Evolutionary conservation across 2,329 filamentous ascomycete genomes (phyloP), one percentile per base, ranked within the genome.

Genomic region (Alternaria panax): DNA sequence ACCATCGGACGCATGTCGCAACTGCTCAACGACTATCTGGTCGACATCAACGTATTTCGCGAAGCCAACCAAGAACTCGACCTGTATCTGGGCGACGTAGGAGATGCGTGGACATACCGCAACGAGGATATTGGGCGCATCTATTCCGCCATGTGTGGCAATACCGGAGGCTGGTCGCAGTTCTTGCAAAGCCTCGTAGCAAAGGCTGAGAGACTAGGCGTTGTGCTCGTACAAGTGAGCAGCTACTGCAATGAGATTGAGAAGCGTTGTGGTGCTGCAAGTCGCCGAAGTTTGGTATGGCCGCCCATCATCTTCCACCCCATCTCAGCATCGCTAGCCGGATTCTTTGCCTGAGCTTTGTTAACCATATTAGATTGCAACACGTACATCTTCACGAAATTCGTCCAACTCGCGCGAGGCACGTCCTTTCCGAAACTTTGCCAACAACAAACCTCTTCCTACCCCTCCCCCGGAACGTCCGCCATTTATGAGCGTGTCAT

Each of bases 81-180:
- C 56, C 83, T 86, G 55, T 97, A 96, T 76, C 82, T 98, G 48
- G 82, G 85, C 6, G 82, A 86, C 32, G 86, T 96, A 61, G 84
- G 87, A 45, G 82, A 88, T 36, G 83, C 86, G 5, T 83, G 84
- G 65, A 87, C 86, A 76, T 84, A 87, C 56, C 79, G 84, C 51
- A 80, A 85, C 16, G 77, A 80, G 25, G 87, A 90, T 47, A 86
- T 91, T 22, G 83, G 85, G 34, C 88, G 91, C 46, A 92, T 97
- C 20, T 95, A 91, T 68, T 86, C 89, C 40, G 92, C 93, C 36
- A 98, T 98, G 93, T 90, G 91, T 71, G 92, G 92, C 32, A 98
- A 98, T 69, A 90, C 93, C 8, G 91, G 96, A 64, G 93, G 93
- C 42, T 98, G 94, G 94, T 87, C 89, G 58, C 88, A 89, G 57